These are phyloP conservation scores for Thelephora aurantiotincta DNA, from an alignment of 768 basidiomycete genomes.

Conservation along the genomic window DNA sequence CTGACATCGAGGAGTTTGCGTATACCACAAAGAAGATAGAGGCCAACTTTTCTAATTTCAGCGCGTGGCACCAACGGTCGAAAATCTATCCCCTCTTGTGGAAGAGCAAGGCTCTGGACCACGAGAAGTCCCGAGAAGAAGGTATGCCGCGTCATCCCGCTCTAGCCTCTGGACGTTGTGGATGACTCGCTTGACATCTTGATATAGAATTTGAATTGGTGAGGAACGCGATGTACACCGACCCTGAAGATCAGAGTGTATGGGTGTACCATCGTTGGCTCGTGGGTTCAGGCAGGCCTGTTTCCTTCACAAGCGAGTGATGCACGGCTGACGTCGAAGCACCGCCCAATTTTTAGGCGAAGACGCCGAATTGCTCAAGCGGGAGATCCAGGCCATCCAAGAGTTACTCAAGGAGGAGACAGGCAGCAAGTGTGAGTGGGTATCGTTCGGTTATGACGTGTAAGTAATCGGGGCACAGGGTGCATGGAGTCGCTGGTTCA, in stretches of 20 bases:
- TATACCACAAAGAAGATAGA: slow-evolving; percentile 89
- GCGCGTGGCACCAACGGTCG: slow-evolving; percentile 96
- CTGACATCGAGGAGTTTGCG: slow-evolving; percentile 54
- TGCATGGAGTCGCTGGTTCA: slow-evolving; percentile 86
- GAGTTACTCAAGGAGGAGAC: slow-evolving; percentile 82
- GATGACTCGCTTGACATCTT: not conserved
- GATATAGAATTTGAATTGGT: slow-evolving; percentile 80
- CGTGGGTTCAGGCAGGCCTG: slow-evolving; percentile 52
- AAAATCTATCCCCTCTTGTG: slow-evolving; percentile 62
- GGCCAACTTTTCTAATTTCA: slow-evolving; percentile 92
- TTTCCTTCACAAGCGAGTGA: not conserved
- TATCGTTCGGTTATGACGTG: not conserved
- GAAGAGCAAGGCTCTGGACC: slow-evolving; percentile 39
- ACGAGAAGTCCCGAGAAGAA: slow-evolving; percentile 44
- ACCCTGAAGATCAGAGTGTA: slow-evolving; percentile 90
- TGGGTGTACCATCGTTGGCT: slow-evolving; percentile 99
- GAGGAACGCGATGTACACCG: slow-evolving; percentile 89
- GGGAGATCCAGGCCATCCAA: slow-evolving; percentile 68
- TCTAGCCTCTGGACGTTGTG: not conserved
- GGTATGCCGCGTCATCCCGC: slow-evolving; percentile 28
- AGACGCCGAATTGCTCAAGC: slow-evolving; percentile 38
- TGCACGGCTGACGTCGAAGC: not conserved
- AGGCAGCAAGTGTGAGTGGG: slow-evolving; percentile 73
- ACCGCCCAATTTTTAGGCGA: slow-evolving; percentile 29
- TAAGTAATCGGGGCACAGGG: slow-evolving; percentile 38